A percentile compares a stretch with the other conserved stretches of the same genome.
phyloP scores from a whole-genome alignment of 1,284 basidiomycete species.

The Ceratobasidium sp. region DNA sequence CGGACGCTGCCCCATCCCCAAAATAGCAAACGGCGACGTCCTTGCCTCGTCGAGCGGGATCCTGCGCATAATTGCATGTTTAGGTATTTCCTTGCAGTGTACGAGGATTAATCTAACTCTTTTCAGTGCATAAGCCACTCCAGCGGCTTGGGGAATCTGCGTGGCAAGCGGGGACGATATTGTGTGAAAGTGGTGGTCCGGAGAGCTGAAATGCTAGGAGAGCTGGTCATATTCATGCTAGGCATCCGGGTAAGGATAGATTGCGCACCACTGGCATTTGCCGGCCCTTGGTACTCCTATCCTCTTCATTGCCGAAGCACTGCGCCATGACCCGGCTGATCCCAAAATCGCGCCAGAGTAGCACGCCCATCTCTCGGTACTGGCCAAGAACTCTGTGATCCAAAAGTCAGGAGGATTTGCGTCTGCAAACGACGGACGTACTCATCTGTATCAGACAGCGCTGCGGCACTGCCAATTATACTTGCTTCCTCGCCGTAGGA shows the following conservation, averaged over 20 bases:
- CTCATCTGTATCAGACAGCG: conserved; percentile 87
- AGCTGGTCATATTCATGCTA: background rate
- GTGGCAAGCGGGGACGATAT: conserved; percentile 96
- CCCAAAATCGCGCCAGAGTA: conserved; percentile 88
- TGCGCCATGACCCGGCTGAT: conserved; percentile 84
- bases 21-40: conserved; percentile 92
- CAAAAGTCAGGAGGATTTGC: conserved; percentile 26
- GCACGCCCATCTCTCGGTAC: conserved; percentile 90
- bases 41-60: conserved; percentile 75
- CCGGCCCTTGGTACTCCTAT: conserved; percentile 85
- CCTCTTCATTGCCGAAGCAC: conserved; percentile 87
- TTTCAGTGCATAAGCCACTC: conserved; percentile 90
- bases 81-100: background rate
- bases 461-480: conserved; percentile 90
- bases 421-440: conserved; percentile 61
- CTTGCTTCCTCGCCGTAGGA: conserved; percentile 92
- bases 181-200: conserved; percentile 88
- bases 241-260: background rate
- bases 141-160: conserved; percentile 95
- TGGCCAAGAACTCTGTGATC: conserved; percentile 65
- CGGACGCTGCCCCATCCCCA: conserved; percentile 74
- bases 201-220: conserved; percentile 85
- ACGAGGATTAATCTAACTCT: conserved; percentile 56
- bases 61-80: conserved; percentile 52
- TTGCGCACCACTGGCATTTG: conserved; percentile 85